Evolutionary conservation across 805 yeast genomes (phyloP), one percentile per base, ranked within the genome.

Genomic region (Spathaspora sp.): DNA sequence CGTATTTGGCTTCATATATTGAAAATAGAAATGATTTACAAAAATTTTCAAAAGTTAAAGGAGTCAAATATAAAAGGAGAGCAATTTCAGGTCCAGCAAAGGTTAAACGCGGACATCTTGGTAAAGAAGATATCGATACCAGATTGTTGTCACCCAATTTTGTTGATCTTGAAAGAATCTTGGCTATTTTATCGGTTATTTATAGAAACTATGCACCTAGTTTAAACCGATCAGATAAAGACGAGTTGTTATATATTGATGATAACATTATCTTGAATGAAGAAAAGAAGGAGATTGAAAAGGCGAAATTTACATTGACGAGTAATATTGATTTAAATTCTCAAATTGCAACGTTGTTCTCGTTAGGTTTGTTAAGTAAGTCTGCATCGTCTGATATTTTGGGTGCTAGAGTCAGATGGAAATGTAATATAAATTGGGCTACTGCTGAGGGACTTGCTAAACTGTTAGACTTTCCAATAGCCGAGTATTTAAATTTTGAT

Each of bases 1-100:
- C 96, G 0, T 92, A 87, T 64, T 69, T 91, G 46, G 96, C 96
- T 0, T 89, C 97, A 0, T 87, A 80, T 61, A 81, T 83, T 51
- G 87, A 86, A 29, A 83, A 86, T 1, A 79, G 81, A 54, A 79
- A 78, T 60, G 97, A 91, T 65, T 70, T 83, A 60, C 79, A 82
- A 48, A 72, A 80, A 49, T 92, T 89, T 60, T 86, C 97, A 31
- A 82, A 77, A 53, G 71, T 86, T 44, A 69, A 69, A 50, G 62
- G 68, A 14, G 59, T 63, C 26, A 68, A 68, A 43, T 55, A 60
- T 28, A 68, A 66, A 53, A 60, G 80, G 75, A 48, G 53, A 20
- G 44, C 35, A 7, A n/a, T 31, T 14, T 19, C 47, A 12, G 28
- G 44, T 14, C 23, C 47, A n/a, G 23, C 44, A 16, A 42, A 38